phyloP scores from a whole-genome alignment of 306 rosid genomes.

The Abrus precatorius region DNA sequence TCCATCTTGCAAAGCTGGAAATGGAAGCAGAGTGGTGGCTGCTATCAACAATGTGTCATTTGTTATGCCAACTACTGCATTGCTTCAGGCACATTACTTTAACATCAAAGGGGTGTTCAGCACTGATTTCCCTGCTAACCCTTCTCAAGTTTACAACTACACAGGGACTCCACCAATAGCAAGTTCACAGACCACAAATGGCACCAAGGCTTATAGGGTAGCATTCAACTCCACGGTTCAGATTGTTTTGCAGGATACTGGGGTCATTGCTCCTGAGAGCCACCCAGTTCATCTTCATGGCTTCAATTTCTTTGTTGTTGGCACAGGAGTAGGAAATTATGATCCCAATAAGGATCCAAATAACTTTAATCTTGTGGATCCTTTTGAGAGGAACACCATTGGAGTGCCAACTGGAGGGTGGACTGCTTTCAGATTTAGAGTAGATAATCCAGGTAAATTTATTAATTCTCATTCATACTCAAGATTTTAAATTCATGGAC shows the following conservation, averaged over 20 bases:
- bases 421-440: constrained; percentile 78
- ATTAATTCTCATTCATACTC: not conserved
- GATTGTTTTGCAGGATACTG: constrained; percentile 81
- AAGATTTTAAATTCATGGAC: no score
- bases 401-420: constrained; percentile 88
- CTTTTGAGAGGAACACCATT: constrained; percentile 85
- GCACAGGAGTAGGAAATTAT: constrained; percentile 75
- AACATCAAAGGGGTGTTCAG: constrained; percentile 71
- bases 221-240: constrained; percentile 68
- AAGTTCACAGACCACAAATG: constrained; percentile 53
- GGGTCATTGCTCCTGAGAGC: constrained; percentile 69
- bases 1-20: constrained; percentile 71
- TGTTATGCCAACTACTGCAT: constrained; percentile 79
- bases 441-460: constrained; percentile 83
- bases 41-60: constrained; percentile 79
- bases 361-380: constrained; percentile 75
- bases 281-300: constrained; percentile 91
- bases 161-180: constrained; percentile 56
- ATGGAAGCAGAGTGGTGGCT: constrained; percentile 77
- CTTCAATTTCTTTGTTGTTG: constrained; percentile 75
- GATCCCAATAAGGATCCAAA: constrained; percentile 61
- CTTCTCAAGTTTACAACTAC: constrained; percentile 68
- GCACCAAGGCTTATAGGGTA: constrained; percentile 69
- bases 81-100: constrained; percentile 80
- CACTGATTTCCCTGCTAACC: constrained; percentile 75